Evolutionary conservation across 192 early-diverging fungal genomes (phyloP).

Genomic region (Neocallimastix lanati): DNA sequence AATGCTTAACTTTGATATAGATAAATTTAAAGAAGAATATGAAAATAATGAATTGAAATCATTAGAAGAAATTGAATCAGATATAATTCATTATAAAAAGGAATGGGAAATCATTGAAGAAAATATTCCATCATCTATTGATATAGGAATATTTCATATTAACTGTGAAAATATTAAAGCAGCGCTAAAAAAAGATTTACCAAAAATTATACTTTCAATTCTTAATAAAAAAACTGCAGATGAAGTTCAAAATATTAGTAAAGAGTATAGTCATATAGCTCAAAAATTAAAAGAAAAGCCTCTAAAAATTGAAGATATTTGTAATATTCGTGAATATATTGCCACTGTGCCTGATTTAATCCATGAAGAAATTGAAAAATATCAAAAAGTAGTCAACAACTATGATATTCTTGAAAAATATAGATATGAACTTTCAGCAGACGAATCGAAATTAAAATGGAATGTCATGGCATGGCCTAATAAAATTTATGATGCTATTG

Average conservation of each 20-base stretch:
- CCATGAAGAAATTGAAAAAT: slow-evolving; percentile 10
- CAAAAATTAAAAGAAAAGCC: slow-evolving; percentile 26
- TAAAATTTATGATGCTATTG: slow-evolving; percentile 26
- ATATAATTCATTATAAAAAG: slow-evolving; percentile 19
- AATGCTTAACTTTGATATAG: slow-evolving; percentile 25
- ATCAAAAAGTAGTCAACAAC: slow-evolving; percentile 28
- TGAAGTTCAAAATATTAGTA: slow-evolving; percentile 17
- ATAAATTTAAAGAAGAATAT: slow-evolving; percentile 12
- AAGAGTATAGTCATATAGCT: slow-evolving; percentile 20
- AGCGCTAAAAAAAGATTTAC: slow-evolving; percentile 30
- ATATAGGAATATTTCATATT: slow-evolving; percentile 32
- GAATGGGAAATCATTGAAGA: slow-evolving; percentile 38
- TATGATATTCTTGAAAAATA: slow-evolving; percentile 38
- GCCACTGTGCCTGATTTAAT: slow-evolving; percentile 26
- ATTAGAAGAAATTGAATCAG: slow-evolving; percentile 38
- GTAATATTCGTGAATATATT: slow-evolving; percentile 33
- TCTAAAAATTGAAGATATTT: slow-evolving; percentile 39
- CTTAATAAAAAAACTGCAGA: slow-evolving; percentile 16
- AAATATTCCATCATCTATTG: slow-evolving; percentile 33
- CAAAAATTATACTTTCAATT: slow-evolving; percentile 29
- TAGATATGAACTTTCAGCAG: slow-evolving; percentile 32
- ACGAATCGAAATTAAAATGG: slow-evolving; percentile 32
- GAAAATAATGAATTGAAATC: background rate
- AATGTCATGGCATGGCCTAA: slow-evolving; percentile 29
- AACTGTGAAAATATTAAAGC: slow-evolving; percentile 29